These are phyloP conservation scores for Panellus pusillus DNA, from an alignment of 768 basidiomycete genomes.

Conservation along the genomic window DNA sequence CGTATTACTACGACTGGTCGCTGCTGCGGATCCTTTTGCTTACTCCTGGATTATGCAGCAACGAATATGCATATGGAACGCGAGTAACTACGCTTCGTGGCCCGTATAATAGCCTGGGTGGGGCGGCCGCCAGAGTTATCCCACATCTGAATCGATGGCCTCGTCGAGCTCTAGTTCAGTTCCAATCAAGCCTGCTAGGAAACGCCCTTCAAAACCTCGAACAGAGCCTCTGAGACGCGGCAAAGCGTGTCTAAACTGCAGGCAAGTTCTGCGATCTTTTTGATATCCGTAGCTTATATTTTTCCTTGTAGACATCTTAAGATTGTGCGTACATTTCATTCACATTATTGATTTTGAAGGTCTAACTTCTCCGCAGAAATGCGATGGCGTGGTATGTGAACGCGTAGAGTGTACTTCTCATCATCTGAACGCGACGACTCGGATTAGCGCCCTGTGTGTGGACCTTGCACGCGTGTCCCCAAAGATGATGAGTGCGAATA, in stretches of 20 bases:
- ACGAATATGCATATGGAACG: no score
- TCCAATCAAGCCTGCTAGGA: slow-evolving; percentile 5
- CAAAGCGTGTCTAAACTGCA: slow-evolving; percentile 27
- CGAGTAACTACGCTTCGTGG: no score
- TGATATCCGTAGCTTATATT: neutral
- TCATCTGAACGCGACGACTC: neutral
- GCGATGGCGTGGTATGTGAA: slow-evolving; percentile 20
- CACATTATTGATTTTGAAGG: no score
- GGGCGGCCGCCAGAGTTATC: neutral
- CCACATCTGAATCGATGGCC: neutral
- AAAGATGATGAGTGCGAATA: slow-evolving; percentile 48
- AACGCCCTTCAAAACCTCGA: slow-evolving; percentile 20
- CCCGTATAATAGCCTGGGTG: no score
- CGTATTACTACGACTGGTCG: no score
- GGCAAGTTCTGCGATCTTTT: slow-evolving; percentile 6
- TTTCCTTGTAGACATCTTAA: slow-evolving; percentile 10
- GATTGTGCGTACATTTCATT: slow-evolving; percentile 6
- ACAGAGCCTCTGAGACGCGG: slow-evolving; percentile 24
- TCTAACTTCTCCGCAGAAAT: no score
- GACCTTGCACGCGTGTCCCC: slow-evolving; percentile 40
- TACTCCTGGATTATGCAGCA: no score
- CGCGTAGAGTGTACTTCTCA: neutral
- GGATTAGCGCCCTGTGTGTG: slow-evolving; percentile 30
- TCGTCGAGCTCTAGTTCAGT: slow-evolving; percentile 3
- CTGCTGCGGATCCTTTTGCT: no score